A percentile compares a stretch with the other conserved stretches of the same genome.
Evolutionary conservation across 2,329 filamentous ascomycete genomes (phyloP).

Genomic region (Penicillium sp.): DNA sequence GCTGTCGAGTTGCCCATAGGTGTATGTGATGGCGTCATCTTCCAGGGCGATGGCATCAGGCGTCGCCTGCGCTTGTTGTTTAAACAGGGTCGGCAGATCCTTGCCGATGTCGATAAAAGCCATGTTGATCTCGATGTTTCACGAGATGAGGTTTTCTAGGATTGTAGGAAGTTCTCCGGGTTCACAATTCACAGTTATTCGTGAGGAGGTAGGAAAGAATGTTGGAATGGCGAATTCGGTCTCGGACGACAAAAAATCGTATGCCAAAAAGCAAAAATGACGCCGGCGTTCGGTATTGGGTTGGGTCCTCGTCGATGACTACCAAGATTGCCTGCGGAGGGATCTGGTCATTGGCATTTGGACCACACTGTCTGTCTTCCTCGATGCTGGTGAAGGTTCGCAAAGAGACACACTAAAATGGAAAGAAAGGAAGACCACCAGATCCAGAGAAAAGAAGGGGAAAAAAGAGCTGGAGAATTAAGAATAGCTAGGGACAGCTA

Average conservation of each 20-base stretch:
- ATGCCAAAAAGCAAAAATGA: slow-evolving; percentile 8
- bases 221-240: slow-evolving; percentile 9
- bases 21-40: slow-evolving; percentile 70
- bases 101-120: slow-evolving; percentile 72
- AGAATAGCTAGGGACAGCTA: neutral
- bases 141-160: neutral
- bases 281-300: slow-evolving; percentile 1
- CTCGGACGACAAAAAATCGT: slow-evolving; percentile 3
- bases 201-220: slow-evolving; percentile 5
- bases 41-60: slow-evolving; percentile 75
- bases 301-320: neutral
- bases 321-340: neutral
- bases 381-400: neutral
- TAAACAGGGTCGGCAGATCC: slow-evolving; percentile 75
- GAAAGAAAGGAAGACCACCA: neutral
- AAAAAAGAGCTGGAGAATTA: slow-evolving; percentile 3
- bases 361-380: neutral
- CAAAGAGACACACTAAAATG: neutral
- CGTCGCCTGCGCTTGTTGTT: slow-evolving; percentile 69
- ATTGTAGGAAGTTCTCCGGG: neutral
- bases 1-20: slow-evolving; percentile 73
- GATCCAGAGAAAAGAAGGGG: neutral
- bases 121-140: slow-evolving; percentile 53
- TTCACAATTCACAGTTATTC: neutral
- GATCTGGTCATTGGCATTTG: neutral